phyloP scores from a whole-genome alignment of 2,329 filamentous ascomycete species.

The Phoma sp. region DNA sequence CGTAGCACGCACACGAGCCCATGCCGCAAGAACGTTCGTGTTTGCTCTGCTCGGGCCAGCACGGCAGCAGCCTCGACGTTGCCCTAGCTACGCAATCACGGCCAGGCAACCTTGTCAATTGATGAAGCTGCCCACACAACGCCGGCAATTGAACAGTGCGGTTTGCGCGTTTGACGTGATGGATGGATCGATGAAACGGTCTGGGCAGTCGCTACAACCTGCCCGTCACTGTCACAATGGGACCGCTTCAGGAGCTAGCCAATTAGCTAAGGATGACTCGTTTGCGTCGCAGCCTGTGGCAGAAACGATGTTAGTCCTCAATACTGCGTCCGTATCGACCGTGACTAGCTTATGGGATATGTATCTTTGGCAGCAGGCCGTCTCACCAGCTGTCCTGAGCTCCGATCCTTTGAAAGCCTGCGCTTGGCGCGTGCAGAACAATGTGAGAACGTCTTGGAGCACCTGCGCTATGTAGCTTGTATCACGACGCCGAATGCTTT shows the following conservation, averaged over 20 bases:
- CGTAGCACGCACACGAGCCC: constrained; percentile 14
- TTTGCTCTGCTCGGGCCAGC: constrained; percentile 12
- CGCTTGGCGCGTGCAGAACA: constrained; percentile 12
- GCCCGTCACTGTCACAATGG: constrained; percentile 1
- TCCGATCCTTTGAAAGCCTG: constrained; percentile 8
- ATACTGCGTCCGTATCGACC: constrained; percentile 10
- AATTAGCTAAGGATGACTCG: constrained; percentile 10
- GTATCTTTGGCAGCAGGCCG: constrained; percentile 13
- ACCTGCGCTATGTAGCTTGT: no score
- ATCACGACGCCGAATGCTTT: no score
- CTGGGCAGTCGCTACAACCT: constrained; percentile 15
- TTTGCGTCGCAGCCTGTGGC: constrained; percentile 17
- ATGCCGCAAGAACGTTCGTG: constrained; percentile 16
- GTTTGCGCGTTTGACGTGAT: constrained; percentile 5
- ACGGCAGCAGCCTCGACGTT: constrained; percentile 3
- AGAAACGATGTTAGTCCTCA: constrained; percentile 8
- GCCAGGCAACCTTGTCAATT: constrained; percentile 11
- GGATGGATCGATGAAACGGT: constrained; percentile 8
- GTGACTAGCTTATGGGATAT: constrained; percentile 1
- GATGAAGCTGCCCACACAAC: neutral
- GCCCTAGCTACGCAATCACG: neutral
- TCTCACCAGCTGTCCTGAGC: constrained; percentile 16
- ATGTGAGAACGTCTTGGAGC: neutral
- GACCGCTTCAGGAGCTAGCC: constrained; percentile 4
- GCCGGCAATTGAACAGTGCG: neutral